Evolutionary conservation across 164 flowering plant genomes (phyloP).

Genomic region (Liquidambar formosana): DNA sequence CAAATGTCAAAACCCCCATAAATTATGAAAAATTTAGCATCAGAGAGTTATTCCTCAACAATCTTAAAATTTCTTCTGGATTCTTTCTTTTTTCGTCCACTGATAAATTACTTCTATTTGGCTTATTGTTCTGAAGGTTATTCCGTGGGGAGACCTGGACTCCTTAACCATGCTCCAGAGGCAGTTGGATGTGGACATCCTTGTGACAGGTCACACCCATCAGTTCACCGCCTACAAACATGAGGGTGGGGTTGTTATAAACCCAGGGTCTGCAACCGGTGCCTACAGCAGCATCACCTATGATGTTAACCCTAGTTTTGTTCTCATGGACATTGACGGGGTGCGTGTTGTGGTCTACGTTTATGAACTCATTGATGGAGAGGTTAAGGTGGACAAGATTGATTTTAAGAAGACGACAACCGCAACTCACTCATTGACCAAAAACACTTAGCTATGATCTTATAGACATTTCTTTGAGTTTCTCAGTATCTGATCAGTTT

Average conservation of each 20-base stretch:
- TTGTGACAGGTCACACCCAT: conserved; percentile 93
- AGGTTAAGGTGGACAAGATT: conserved; percentile 90
- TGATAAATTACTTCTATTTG: too few relatives aligned
- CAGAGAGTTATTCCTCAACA: too few relatives aligned
- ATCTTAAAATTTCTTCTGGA: too few relatives aligned
- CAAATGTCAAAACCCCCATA: too few relatives aligned
- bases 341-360: conserved; percentile 84
- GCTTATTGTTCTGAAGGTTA: conserved; percentile 45
- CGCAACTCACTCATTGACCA: conserved; percentile 20
- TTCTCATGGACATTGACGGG: conserved; percentile 85
- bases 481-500: not conserved
- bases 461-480: not conserved
- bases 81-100: too few relatives aligned
- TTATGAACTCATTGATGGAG: conserved; percentile 85
- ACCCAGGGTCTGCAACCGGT: conserved; percentile 88
- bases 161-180: conserved; percentile 98
- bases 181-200: conserved; percentile 92
- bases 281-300: conserved; percentile 86
- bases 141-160: conserved; percentile 96
- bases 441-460: not conserved
- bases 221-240: conserved; percentile 86
- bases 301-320: conserved; percentile 85
- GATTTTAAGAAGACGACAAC: conserved; percentile 76
- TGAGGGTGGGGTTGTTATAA: conserved; percentile 87
- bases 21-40: too few relatives aligned